Percentiles rank a stretch among this genome's conserved stretches.
These are phyloP conservation scores for Metschnikowia rubicola DNA, from an alignment of 805 yeast species.

Conservation along the genomic window DNA sequence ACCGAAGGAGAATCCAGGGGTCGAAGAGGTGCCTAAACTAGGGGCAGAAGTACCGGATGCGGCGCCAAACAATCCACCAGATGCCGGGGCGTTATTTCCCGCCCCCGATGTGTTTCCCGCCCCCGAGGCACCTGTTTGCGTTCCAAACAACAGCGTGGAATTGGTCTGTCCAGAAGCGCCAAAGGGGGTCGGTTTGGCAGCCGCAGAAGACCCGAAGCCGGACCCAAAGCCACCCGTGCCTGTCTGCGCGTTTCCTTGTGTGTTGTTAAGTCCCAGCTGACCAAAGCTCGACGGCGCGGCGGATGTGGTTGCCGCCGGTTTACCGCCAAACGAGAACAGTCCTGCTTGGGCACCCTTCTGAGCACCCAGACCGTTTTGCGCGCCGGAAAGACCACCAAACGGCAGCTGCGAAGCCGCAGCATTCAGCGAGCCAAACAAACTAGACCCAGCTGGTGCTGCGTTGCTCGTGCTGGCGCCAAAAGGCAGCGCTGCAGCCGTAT, in stretches of 20 bases:
- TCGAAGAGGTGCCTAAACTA: conserved; percentile 1
- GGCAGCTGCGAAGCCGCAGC: neutral
- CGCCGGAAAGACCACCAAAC: neutral
- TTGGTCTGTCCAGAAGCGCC: neutral
- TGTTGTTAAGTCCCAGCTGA: neutral
- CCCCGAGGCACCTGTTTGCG: neutral
- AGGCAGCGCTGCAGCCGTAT: neutral
- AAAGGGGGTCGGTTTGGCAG: conserved; percentile 5
- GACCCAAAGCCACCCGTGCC: neutral
- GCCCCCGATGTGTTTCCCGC: neutral
- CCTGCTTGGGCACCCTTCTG: neutral
- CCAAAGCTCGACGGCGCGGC: neutral
- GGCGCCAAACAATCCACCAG: conserved; percentile 7
- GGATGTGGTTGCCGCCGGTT: neutral
- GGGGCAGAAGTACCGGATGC: conserved; percentile 1
- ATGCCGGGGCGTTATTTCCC: neutral
- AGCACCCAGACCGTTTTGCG: neutral
- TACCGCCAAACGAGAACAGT: neutral
- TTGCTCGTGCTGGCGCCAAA: conserved; percentile 1
- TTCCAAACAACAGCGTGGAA: conserved; percentile 1
- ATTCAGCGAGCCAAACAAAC: neutral
- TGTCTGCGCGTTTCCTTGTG: neutral
- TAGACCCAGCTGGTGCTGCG: neutral
- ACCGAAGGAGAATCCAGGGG: conserved; percentile 13
- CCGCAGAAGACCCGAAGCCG: conserved; percentile 2